These are phyloP conservation scores for Corymbia maculata DNA, from an alignment of 345 rosid genomes.

Conservation along the genomic window DNA sequence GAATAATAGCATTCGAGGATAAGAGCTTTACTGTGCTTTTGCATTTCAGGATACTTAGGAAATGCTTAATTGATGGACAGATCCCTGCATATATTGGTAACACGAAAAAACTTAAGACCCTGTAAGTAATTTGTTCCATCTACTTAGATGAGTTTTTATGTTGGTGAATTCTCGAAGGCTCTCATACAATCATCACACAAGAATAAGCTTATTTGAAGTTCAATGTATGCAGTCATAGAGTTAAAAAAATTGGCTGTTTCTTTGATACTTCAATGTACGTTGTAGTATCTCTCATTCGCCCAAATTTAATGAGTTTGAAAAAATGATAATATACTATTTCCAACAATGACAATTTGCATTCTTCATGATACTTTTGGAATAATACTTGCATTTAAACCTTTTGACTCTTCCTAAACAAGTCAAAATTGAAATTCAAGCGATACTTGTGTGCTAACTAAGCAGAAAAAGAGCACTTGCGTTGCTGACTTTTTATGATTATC, in stretches of 20 bases:
- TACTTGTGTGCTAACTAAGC: not conserved
- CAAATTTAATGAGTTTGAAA: not conserved
- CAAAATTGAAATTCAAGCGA: not conserved
- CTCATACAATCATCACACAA: not conserved
- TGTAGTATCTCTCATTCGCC: not conserved
- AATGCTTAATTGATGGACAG: constrained; percentile 46
- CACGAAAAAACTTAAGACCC: constrained; percentile 50
- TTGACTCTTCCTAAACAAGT: not conserved
- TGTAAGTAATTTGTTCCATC: constrained; percentile 35
- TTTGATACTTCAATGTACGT: not conserved
- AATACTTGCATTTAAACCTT: not conserved
- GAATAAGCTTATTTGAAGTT: not conserved
- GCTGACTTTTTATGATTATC: not conserved
- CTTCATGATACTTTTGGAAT: not conserved
- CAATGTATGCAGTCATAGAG: not conserved
- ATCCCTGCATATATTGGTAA: constrained; percentile 54
- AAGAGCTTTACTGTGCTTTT: not conserved
- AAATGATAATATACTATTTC: not conserved
- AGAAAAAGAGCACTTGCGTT: not conserved
- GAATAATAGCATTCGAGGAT: not conserved
- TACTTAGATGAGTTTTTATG: not conserved
- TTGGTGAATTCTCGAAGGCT: not conserved
- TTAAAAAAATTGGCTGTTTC: not conserved
- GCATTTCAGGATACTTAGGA: constrained; percentile 52
- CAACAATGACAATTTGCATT: not conserved